phyloP scores from a whole-genome alignment of 1,284 basidiomycete species.

The Phenoliferia sp. region DNA sequence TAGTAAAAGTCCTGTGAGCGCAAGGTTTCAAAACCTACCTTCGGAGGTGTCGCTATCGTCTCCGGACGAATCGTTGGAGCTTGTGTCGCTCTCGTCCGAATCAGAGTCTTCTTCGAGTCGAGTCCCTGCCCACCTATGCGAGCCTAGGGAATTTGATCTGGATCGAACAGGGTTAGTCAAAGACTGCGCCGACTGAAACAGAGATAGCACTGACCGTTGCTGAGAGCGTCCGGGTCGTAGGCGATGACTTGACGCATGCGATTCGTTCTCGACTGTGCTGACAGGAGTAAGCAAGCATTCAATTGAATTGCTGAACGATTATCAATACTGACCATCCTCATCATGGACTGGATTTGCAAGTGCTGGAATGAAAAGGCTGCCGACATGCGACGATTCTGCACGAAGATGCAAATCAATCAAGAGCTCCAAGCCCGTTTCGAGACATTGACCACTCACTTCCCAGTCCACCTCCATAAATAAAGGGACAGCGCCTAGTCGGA shows the following conservation, averaged over 20 bases:
- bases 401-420: too few species aligned
- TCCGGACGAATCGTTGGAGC: neutral
- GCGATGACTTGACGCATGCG: neutral
- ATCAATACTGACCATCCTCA: neutral
- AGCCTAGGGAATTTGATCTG: neutral
- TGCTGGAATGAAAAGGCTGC: constrained; percentile 11
- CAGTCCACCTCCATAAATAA: constrained; percentile 18
- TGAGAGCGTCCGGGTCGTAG: neutral
- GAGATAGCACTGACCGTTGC: neutral
- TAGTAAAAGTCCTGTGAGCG: neutral
- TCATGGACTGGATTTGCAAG: neutral
- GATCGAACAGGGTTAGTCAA: neutral
- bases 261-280: too few species aligned
- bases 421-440: neutral
- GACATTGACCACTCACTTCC: neutral
- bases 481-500: constrained; percentile 53
- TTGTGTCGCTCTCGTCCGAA: constrained; percentile 1
- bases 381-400: neutral
- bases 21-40: neutral
- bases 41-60: constrained; percentile 2
- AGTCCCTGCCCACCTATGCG: neutral
- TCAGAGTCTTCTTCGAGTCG: neutral
- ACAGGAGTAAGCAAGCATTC: too few species aligned
- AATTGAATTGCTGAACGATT: too few species aligned
- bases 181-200: neutral